Evolutionary conservation across 495 filamentous ascomycete genomes (phyloP).

Genomic region (Pyronema omphalodes): DNA sequence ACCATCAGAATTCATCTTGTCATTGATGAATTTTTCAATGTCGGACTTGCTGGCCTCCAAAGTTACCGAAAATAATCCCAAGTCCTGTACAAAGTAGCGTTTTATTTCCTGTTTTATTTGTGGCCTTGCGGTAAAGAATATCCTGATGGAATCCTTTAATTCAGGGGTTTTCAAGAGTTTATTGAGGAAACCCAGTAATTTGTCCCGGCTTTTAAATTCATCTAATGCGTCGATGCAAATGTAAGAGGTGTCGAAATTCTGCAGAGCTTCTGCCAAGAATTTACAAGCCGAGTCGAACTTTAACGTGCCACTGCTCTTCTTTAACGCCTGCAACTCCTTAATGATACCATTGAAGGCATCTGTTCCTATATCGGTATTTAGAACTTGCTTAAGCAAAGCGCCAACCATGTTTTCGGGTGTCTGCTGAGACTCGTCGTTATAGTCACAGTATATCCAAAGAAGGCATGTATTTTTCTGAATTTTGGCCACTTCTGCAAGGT

Average conservation of each 20-base stretch:
- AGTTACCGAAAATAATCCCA: too few relatives aligned
- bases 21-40: neutral
- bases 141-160: neutral
- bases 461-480: too few relatives aligned
- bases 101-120: too few relatives aligned
- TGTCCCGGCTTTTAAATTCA: neutral
- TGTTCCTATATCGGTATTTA: neutral
- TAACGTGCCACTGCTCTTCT: neutral
- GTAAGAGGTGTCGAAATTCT: neutral
- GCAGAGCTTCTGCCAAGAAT: neutral
- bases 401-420: too few relatives aligned
- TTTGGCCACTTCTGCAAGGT: too few relatives aligned
- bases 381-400: neutral
- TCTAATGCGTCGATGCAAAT: neutral
- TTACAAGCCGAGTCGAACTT: neutral
- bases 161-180: neutral
- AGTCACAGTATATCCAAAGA: too few relatives aligned
- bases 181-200: too few relatives aligned
- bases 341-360: neutral
- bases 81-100: too few relatives aligned
- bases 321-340: neutral
- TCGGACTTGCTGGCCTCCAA: neutral
- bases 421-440: too few relatives aligned
- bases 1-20: neutral
- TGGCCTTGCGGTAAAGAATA: neutral